Evolutionary conservation across 805 yeast genomes (phyloP), one percentile per base, ranked within the genome.

Genomic region (Starmera dryadoides): DNA sequence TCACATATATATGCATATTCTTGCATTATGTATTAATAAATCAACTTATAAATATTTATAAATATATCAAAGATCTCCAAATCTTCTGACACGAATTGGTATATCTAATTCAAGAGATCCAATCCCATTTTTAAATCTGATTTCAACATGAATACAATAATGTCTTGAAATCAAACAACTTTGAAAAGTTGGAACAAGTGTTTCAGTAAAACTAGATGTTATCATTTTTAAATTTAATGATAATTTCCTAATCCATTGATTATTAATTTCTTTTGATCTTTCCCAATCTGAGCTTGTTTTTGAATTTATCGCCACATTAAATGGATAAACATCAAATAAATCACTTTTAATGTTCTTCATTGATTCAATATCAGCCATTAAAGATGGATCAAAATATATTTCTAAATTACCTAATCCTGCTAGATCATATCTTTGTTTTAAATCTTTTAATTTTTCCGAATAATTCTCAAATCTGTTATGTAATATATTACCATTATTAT

Each of bases 131-230:
- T 44, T 41, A 35, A 68, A 72, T 42, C 61, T 68, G 22, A 75
- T 67, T 23, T 55, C 50, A 1, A 75, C 64, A 40, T 77, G 71
- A 38, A 78, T 56, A 42, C 73, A 66, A 52, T 81, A 80, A 15
- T 71, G 55, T 50, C 87, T 66, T 4, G 80, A 71, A 15, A 79
- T 63, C 41, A 75, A 58, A 56, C 87, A 81, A 37, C 69, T 72
- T 47, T 80, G 85, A 55, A 80, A 81, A 39, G 69, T 69, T 1
- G 87, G 87, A 15, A 77, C 54, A 40, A 81, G 53, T 1, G 79
- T 76, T 35, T 73, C 68, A 35, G 59, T 60, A 30, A 71, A 63
- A 39, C 70, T 70, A 34, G 68, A 65, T 28, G 57, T 47, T 17
- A 69, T 56, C 28, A 21, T 21, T 21, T 61, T 56, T 38, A 78